Percentiles rank a stretch among this genome's conserved stretches.
Evolutionary conservation across 768 basidiomycete species (phyloP).

Genomic region (Saitozyma podzolica): DNA sequence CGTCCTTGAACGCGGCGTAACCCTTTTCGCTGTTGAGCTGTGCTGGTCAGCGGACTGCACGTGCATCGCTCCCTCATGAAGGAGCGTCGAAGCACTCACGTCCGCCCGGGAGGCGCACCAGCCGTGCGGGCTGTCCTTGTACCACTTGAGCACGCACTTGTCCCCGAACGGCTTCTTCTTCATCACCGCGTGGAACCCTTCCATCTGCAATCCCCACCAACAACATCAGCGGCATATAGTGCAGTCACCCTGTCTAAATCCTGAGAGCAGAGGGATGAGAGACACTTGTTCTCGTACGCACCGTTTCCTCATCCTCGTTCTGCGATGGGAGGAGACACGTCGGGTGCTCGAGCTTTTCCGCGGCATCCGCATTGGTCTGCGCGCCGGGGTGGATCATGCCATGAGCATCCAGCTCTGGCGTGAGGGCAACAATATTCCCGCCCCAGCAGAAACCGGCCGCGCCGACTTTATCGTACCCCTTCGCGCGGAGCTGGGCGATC

Average conservation of each 20-base stretch:
- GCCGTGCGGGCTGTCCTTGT: slow-evolving; percentile 17
- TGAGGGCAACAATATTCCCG: slow-evolving; percentile 10
- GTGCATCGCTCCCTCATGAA: no score
- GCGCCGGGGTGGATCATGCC: slow-evolving; percentile 15
- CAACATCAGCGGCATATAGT: not conserved
- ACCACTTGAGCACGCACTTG: slow-evolving; percentile 17
- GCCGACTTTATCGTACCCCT: slow-evolving; percentile 20
- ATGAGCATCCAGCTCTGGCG: slow-evolving; percentile 13
- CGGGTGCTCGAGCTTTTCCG: slow-evolving; percentile 58
- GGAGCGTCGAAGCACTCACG: slow-evolving; percentile 11
- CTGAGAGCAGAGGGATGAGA: no score
- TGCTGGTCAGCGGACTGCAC: not conserved
- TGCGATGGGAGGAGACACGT: slow-evolving; percentile 62
- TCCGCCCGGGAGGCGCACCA: slow-evolving; percentile 20
- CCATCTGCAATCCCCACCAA: slow-evolving; percentile 3
- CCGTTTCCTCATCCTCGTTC: slow-evolving; percentile 62
- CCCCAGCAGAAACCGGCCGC: slow-evolving; percentile 31
- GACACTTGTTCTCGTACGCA: slow-evolving; percentile 39
- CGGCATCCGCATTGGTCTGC: slow-evolving; percentile 52
- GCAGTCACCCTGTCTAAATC: no score
- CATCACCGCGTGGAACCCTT: slow-evolving; percentile 18
- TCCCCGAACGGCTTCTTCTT: slow-evolving; percentile 10
- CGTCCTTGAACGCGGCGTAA: slow-evolving; percentile 8
- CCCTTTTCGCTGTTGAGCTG: slow-evolving; percentile 7
- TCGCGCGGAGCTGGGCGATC: slow-evolving; percentile 11